Evolutionary conservation across 345 rosid species (phyloP), one percentile per base, ranked within the genome.

Genomic region (Stellera chamaejasme): DNA sequence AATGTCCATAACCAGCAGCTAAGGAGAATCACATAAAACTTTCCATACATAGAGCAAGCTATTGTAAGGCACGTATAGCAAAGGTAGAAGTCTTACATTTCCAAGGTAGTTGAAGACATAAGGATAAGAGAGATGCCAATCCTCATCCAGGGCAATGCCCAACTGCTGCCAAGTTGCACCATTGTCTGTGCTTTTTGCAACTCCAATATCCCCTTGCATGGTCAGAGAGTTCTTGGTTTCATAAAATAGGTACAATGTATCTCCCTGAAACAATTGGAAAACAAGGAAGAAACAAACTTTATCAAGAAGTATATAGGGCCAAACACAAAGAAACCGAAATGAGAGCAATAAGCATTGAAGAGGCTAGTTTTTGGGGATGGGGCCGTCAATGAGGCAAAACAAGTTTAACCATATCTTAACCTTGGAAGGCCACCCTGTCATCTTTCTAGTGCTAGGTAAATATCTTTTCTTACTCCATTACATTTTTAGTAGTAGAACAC

Each of bases 61-160:
- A 19, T 19, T 19, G 23, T 1, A 19, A 19, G 23, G 23, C 23
- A 19, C 23, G n/a, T n/a, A 19, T 19, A 19, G 23, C 1, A 19
- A 27, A 7, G 46, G 45, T 56, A 23, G 66, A 47, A 14, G 50
- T 50, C 91, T 81, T 82, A 93, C 99, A 60, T 90, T 69, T 46
- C 86, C 90, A 28, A 66, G 81, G 73, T 83, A 79, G 60, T 77
- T 63, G 60, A 93, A 93, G 23, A 93, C 84, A 45, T 82, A 93
- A 2, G 99, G 99, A 67, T 65, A 93, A 12, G 99, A 93, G 63
- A 90, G 83, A 60, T 93, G 99, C 97, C 99, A 90, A 42, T 85
- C 78, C 75, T 93, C 99, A 59, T 93, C 95, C 75, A 93, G 69
- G 49, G 90, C 97, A 53, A 85, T 70, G 32, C 99, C 99, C 70